A percentile compares a stretch with the other conserved stretches of the same genome.
Evolutionary conservation across 116 monocot species (phyloP).

Genomic region (Zostera marina): DNA sequence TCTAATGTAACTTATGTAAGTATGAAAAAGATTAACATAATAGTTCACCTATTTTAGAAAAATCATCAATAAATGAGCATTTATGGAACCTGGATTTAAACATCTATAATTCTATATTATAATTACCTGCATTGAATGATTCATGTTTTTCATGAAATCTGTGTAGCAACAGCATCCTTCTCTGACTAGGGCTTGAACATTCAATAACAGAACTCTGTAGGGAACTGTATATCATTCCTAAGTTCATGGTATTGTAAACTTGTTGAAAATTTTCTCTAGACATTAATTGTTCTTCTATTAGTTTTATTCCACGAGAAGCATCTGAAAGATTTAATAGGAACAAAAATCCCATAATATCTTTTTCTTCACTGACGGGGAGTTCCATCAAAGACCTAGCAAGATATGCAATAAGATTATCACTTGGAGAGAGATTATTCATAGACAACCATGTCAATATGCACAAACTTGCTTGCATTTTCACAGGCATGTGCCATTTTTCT

Average conservation of each 20-base stretch:
- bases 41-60: neutral
- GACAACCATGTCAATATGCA: constrained; percentile 57
- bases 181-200: constrained; percentile 47
- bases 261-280: constrained; percentile 48
- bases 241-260: constrained; percentile 61
- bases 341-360: constrained; percentile 55
- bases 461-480: constrained; percentile 41
- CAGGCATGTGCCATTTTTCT: constrained; percentile 22
- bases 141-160: constrained; percentile 48
- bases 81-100: neutral
- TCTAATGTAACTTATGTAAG: no score
- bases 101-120: no score
- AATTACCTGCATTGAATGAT: constrained; percentile 56
- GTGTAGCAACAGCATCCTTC: constrained; percentile 49
- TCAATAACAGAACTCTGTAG: constrained; percentile 43
- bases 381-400: constrained; percentile 62
- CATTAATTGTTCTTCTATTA: constrained; percentile 69
- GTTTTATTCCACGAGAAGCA: constrained; percentile 52
- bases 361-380: constrained; percentile 39
- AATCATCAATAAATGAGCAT: neutral
- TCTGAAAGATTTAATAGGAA: constrained; percentile 73
- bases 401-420: constrained; percentile 51
- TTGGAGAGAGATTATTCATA: constrained; percentile 49
- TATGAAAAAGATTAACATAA: no score
- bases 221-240: constrained; percentile 73